Conservation (phyloP, 2,329 filamentous ascomycete genomes). For the Trichoderma gracile region DNA sequence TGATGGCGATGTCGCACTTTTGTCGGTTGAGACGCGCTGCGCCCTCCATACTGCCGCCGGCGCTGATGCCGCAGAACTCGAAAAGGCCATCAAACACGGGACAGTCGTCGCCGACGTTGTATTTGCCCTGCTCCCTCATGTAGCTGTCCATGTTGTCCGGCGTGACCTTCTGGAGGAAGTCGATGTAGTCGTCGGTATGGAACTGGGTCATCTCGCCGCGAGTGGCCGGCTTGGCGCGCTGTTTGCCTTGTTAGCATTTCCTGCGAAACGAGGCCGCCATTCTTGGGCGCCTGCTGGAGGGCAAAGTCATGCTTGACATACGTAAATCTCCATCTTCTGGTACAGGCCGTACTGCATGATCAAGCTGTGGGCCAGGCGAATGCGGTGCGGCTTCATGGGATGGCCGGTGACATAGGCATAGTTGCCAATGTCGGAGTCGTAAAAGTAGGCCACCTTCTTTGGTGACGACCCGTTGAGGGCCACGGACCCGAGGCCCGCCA, state of each 20-base stretch:
- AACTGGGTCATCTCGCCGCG: conserved; percentile 91
- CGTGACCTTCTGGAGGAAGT: conserved; percentile 91
- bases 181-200: conserved; percentile 92
- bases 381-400: conserved; percentile 98
- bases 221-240: conserved; percentile 84
- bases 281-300: too few species aligned
- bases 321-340: conserved; percentile 94
- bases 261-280: not conserved
- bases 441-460: conserved; percentile 96
- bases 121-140: conserved; percentile 85
- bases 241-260: conserved; percentile 22
- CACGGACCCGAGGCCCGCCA: conserved; percentile 46
- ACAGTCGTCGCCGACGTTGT: conserved; percentile 95
- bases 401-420: conserved; percentile 96
- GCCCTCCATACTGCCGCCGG: conserved; percentile 90
- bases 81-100: conserved; percentile 98
- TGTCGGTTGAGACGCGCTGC: conserved; percentile 85
- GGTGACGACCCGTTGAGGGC: conserved; percentile 51
- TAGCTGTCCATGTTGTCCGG: conserved; percentile 98
- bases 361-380: conserved; percentile 91
- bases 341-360: conserved; percentile 96
- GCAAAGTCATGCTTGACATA: conserved; percentile 42
- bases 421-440: conserved; percentile 97
- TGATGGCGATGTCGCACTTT: conserved; percentile 95
- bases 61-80: conserved; percentile 92